Percentiles rank a stretch among this genome's conserved stretches.
Evolutionary conservation across 2,329 filamentous ascomycete species (phyloP).

Genomic region (Colletotrichum salicis): DNA sequence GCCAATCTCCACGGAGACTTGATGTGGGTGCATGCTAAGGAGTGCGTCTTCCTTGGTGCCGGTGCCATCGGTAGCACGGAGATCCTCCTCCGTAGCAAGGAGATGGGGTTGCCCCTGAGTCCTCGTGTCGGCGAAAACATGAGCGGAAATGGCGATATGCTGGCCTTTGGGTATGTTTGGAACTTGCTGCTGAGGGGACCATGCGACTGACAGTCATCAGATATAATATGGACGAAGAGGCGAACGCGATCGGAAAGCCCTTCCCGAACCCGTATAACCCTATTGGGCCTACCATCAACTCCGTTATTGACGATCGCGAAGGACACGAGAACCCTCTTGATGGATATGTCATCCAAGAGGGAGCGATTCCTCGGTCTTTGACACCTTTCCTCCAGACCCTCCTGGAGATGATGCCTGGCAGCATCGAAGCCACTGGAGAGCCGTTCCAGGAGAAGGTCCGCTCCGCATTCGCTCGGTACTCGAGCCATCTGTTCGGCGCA

Average conservation of each 20-base stretch:
- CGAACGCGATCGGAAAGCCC: constrained; percentile 65
- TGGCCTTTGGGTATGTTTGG: constrained; percentile 66
- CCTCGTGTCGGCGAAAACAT: constrained; percentile 67
- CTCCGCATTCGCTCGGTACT: constrained; percentile 58
- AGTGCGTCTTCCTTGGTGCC: constrained; percentile 74
- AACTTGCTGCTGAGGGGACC: background rate
- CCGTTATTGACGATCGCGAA: constrained; percentile 68
- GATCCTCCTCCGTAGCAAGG: constrained; percentile 69
- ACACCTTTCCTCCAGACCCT: constrained; percentile 66
- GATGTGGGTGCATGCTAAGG: constrained; percentile 74
- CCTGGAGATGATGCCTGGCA: constrained; percentile 64
- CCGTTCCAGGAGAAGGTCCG: constrained; percentile 54
- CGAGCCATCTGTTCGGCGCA: constrained; percentile 67
- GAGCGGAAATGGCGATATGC: constrained; percentile 74
- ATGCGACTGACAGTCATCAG: constrained; percentile 44
- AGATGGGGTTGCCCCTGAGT: constrained; percentile 68
- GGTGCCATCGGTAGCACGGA: constrained; percentile 74
- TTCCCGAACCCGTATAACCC: constrained; percentile 62
- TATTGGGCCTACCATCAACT: constrained; percentile 71
- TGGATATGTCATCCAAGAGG: constrained; percentile 73
- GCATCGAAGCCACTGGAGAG: constrained; percentile 50
- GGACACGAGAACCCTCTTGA: constrained; percentile 65
- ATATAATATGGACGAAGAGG: constrained; percentile 68
- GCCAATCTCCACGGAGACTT: constrained; percentile 66
- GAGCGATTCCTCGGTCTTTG: constrained; percentile 68